phyloP scores from a whole-genome alignment of 2,329 filamentous ascomycete species.

The Cercospora sp. region DNA sequence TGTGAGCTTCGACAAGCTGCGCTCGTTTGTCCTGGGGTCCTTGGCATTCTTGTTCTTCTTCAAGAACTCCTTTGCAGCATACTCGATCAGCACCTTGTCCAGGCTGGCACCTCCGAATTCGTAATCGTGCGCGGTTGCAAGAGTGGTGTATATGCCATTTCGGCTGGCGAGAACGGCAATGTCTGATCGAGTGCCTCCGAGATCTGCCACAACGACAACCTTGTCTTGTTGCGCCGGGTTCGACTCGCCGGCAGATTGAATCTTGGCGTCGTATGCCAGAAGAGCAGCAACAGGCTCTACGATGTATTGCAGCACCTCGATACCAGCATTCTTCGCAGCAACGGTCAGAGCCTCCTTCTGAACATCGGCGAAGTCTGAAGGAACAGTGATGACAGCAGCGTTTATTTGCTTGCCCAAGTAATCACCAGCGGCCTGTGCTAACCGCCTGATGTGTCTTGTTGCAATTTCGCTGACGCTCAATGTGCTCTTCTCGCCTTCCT shows the following conservation, averaged over 20 bases:
- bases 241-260: constrained; percentile 52
- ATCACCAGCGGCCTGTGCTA: constrained; percentile 81
- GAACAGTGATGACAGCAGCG: constrained; percentile 90
- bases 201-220: constrained; percentile 84
- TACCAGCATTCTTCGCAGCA: constrained; percentile 74
- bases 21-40: constrained; percentile 79
- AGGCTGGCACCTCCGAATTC: constrained; percentile 84
- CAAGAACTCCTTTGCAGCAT: constrained; percentile 98
- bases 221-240: constrained; percentile 78
- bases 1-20: constrained; percentile 86
- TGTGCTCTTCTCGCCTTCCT: constrained; percentile 60
- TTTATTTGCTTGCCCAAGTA: constrained; percentile 92
- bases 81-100: constrained; percentile 88
- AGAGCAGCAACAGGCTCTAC: constrained; percentile 86
- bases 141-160: constrained; percentile 92
- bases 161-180: constrained; percentile 86
- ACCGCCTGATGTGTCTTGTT: constrained; percentile 78
- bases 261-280: constrained; percentile 79
- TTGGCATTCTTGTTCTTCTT: constrained; percentile 79
- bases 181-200: constrained; percentile 90
- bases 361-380: constrained; percentile 86
- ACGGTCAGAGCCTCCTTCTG: constrained; percentile 79
- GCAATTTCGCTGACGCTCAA: constrained; percentile 78
- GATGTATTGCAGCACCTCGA: constrained; percentile 92
- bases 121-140: constrained; percentile 93